Conservation (phyloP, 2,329 filamentous ascomycete species). For the Penicillium sp. region DNA sequence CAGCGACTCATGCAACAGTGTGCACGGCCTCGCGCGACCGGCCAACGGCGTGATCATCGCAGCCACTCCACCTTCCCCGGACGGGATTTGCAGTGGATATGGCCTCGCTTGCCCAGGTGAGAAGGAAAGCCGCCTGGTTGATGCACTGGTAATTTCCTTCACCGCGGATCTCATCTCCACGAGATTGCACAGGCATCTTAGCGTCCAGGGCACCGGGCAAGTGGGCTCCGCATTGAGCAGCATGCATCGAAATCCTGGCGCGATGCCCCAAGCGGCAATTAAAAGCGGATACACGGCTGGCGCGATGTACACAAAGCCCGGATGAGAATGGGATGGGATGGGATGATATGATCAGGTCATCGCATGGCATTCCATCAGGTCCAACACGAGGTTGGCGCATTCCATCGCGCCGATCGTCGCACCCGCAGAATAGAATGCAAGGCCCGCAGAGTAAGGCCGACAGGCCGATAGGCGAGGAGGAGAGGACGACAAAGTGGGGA, state of each 20-base stretch:
- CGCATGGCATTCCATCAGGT: not conserved
- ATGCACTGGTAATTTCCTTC: not conserved
- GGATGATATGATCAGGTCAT: not conserved
- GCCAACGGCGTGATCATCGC: constrained; percentile 13
- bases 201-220: not conserved
- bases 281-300: constrained; percentile 4
- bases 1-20: not conserved
- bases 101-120: not conserved
- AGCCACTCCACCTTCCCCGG: constrained; percentile 22
- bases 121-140: constrained; percentile 1
- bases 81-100: constrained; percentile 8
- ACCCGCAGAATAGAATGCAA: too few relatives aligned
- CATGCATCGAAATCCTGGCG: constrained; percentile 5
- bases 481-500: too few relatives aligned
- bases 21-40: constrained; percentile 6
- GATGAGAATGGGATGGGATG: not conserved
- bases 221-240: constrained; percentile 1
- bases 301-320: not conserved
- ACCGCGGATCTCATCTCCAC: constrained; percentile 2
- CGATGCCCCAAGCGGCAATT: constrained; percentile 3
- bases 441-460: not conserved
- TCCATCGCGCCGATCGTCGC: not conserved
- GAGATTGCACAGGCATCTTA: constrained; percentile 7
- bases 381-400: constrained; percentile 10
- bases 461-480: too few relatives aligned